Base-by-base conservation (phyloP, 1,139 yeast genomes). In the Zygosaccharomyces sapae region DNA sequence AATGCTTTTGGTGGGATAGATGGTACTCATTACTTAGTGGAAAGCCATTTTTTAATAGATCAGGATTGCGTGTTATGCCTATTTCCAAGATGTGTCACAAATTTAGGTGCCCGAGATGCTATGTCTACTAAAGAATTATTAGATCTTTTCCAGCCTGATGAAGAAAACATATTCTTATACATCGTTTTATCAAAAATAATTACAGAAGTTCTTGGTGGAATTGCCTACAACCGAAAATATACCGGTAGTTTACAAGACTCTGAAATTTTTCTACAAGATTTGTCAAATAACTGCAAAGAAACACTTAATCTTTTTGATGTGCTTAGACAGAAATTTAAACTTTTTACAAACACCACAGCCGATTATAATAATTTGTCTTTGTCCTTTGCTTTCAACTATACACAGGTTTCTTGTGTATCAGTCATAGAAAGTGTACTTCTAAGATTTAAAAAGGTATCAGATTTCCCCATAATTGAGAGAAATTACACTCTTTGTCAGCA, bases 1-100 rank as follows among this genome's bases (percentile, higher is more conserved):
- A 50, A 31, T 49, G 57, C 36, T 53, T 48, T 24, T 48, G 54
- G 52, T 58, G 62, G 63, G 62, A 58, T 48, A 52, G 48, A 30
- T 52, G 57, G 57, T 43, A 38, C 27, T 35, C 57, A 3, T 19
- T 45, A 5, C 27, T 40, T 9, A 41, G 54, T n/a, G 59, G 59
- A 1, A 55, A 53, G 29, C 51, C 52, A 22, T 2, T 43, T 43
- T 7, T n/a, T 46, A 9, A 39, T 51, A 3, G 25, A 42, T 9
- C 49, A 46, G 10, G 36, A 43, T 13, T 34, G 30, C 9, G 40
- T 34, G 8, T 18, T 39, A 3, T 51, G 57, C 33, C 38, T 52
- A 4, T 44, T 55, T 9, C 57, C 56, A 12, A 53, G 41, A 18
- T 20, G 40, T 9, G 44, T 52, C 33, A 42, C 49, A 43, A 46